Conservation (phyloP, 208 protist genomes). For the Crithidia expoeki region DNA sequence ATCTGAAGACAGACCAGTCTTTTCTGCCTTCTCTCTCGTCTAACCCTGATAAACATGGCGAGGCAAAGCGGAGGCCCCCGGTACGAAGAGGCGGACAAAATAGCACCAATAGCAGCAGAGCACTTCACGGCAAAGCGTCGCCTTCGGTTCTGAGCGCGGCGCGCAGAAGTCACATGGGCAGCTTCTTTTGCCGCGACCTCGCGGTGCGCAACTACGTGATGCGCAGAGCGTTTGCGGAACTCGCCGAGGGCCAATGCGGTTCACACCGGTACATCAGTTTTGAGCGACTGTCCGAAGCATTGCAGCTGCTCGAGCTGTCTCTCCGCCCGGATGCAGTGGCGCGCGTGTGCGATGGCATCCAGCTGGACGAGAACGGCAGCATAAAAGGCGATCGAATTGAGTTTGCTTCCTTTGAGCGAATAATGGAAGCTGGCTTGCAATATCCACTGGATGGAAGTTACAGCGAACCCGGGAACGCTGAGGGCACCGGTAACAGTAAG, state of each 20-base stretch:
- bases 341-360: slow-evolving; percentile 19
- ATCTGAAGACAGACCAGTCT: too few species aligned
- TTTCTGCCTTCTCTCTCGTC: neutral
- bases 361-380: neutral
- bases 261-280: neutral
- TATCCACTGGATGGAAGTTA: neutral
- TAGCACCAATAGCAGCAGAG: neutral
- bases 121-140: neutral
- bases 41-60: too few species aligned
- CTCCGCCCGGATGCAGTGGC: slow-evolving; percentile 20
- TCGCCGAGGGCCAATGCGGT: slow-evolving; percentile 3
- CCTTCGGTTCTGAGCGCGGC: neutral
- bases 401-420: slow-evolving; percentile 20
- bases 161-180: neutral
- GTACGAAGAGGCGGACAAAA: neutral
- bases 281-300: slow-evolving; percentile 16
- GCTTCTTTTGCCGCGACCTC: neutral
- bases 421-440: slow-evolving; percentile 24
- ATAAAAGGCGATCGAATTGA: slow-evolving; percentile 7
- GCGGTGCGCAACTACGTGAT: slow-evolving; percentile 19
- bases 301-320: slow-evolving; percentile 22
- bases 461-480: too few species aligned
- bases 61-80: too few species aligned
- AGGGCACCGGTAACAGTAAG: neutral
- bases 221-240: slow-evolving; percentile 30